phyloP scores from a whole-genome alignment of 2,329 filamentous ascomycete species.

The Cladosporium sp. region DNA sequence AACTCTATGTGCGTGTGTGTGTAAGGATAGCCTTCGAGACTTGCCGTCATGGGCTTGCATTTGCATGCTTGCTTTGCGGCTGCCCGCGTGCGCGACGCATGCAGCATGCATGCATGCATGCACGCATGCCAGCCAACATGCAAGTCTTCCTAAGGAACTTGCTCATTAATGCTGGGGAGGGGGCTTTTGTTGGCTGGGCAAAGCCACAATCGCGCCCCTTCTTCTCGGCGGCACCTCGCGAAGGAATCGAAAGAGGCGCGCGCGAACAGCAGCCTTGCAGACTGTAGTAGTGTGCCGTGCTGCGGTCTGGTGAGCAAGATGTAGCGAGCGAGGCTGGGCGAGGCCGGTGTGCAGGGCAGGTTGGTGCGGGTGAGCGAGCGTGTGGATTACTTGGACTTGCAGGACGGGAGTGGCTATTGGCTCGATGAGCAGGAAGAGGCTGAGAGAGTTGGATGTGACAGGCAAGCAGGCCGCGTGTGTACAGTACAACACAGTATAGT shows the following conservation, averaged over 20 bases:
- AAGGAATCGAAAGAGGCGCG: background rate
- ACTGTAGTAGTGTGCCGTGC: background rate
- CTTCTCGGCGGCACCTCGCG: background rate
- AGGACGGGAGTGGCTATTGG: background rate
- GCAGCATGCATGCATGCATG: background rate
- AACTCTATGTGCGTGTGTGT: background rate
- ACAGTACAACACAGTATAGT: too few species aligned
- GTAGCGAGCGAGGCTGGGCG: conserved; percentile 13
- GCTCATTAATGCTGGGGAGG: too few species aligned
- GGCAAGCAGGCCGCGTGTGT: background rate
- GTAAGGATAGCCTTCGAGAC: background rate
- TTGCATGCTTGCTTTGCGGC: too few species aligned
- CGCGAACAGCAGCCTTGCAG: conserved; percentile 7
- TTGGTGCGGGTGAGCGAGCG: background rate
- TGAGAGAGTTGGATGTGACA: background rate
- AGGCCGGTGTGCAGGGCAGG: background rate
- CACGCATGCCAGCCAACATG: background rate
- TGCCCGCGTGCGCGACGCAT: conserved; percentile 8
- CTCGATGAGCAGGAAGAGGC: background rate
- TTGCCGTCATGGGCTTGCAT: conserved; percentile 10
- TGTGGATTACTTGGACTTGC: background rate
- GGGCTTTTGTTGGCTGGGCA: background rate
- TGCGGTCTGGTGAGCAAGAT: background rate
- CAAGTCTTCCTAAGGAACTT: conserved; percentile 2
- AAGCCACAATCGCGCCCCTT: background rate